Evolutionary conservation across 208 protist species (phyloP).

Genomic region (Histomonas meleagridis): DNA sequence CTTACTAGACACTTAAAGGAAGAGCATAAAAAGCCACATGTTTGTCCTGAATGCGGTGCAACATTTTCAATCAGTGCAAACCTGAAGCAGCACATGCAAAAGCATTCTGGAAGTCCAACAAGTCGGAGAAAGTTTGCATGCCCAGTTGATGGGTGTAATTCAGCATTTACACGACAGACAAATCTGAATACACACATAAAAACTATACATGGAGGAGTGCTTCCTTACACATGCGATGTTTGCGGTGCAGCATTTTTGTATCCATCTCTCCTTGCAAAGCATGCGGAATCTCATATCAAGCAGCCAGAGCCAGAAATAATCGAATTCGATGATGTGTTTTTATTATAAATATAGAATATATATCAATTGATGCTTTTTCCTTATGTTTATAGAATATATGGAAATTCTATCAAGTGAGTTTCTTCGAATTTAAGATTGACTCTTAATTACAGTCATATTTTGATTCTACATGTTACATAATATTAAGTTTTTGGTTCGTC

Average conservation of each 20-base stretch:
- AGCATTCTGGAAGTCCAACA: not conserved
- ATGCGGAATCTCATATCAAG: not conserved
- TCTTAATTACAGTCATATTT: no score
- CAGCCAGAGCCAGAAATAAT: not conserved
- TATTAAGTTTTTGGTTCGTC: no score
- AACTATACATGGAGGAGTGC: not conserved
- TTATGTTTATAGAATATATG: no score
- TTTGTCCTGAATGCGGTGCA: not conserved
- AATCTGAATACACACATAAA: not conserved
- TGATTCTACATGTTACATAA: no score
- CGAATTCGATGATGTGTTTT: not conserved
- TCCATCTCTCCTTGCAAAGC: not conserved
- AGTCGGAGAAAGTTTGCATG: not conserved
- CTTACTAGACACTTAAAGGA: not conserved
- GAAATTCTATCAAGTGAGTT: no score
- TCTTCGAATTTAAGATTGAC: no score
- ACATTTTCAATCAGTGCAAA: not conserved
- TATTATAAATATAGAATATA: no score
- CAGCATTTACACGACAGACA: not conserved
- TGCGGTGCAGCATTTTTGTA: conserved; percentile 30
- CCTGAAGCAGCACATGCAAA: not conserved
- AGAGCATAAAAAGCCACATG: not conserved
- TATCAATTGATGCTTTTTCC: no score
- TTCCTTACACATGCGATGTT: not conserved
- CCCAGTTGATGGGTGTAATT: not conserved